These are phyloP conservation scores for Arachnomyces sp. DNA, from an alignment of 2,329 filamentous ascomycete species.

Conservation along the genomic window DNA sequence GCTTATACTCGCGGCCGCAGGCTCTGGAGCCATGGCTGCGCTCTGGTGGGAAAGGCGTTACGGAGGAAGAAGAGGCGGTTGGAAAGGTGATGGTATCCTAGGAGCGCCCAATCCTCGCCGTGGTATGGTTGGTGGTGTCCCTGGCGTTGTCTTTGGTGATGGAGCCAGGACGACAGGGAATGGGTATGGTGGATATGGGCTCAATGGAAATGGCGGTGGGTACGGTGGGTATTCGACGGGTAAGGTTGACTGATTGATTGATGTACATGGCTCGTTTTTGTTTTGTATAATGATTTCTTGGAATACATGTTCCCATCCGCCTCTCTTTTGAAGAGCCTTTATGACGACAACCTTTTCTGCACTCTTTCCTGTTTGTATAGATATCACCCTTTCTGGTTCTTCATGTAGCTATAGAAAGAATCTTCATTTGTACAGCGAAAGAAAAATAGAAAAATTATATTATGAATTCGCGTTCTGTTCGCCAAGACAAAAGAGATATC, in stretches of 20 bases:
- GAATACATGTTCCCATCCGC: no score
- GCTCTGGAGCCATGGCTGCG: slow-evolving; percentile 27
- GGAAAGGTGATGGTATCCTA: slow-evolving; percentile 42
- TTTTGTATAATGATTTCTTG: no score
- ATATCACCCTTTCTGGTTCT: no score
- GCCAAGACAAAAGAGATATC: no score
- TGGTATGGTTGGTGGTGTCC: slow-evolving; percentile 45
- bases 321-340: no score
- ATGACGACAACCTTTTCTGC: no score
- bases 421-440: no score
- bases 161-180: slow-evolving; percentile 46
- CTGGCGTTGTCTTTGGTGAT: slow-evolving; percentile 28
- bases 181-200: slow-evolving; percentile 51
- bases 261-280: slow-evolving; percentile 1
- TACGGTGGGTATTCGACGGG: slow-evolving; percentile 33
- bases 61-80: slow-evolving; percentile 18
- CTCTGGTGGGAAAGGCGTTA: slow-evolving; percentile 30
- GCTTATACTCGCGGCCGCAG: slow-evolving; percentile 29
- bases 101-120: slow-evolving; percentile 40
- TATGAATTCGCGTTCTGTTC: no score
- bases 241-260: slow-evolving; percentile 33
- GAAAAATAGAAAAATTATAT: no score
- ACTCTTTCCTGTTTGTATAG: no score
- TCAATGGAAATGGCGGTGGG: slow-evolving; percentile 27
- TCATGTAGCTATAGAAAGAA: no score